A percentile compares a stretch with the other conserved stretches of the same genome.
Evolutionary conservation across 768 basidiomycete species (phyloP).

Genomic region (Tricholoma hemisulphureum): DNA sequence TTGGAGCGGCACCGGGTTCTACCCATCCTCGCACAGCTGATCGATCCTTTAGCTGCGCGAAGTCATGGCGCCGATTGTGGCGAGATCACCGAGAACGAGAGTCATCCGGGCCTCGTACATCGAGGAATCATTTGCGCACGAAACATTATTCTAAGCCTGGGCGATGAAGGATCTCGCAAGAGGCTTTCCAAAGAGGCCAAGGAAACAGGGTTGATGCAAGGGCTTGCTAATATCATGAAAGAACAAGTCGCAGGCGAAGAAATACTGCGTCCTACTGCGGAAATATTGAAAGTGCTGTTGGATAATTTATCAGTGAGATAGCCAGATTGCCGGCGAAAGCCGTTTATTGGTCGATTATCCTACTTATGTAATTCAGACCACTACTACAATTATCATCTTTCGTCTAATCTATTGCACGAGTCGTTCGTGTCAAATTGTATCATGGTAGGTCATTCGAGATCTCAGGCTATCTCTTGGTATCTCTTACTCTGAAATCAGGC

Average conservation of each 20-base stretch:
- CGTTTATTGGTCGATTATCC: not conserved
- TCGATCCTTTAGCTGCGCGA: slow-evolving; percentile 52
- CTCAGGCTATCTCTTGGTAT: not conserved
- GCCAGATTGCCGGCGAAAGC: not conserved
- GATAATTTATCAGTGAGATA: slow-evolving; percentile 4
- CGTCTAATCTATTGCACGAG: not conserved
- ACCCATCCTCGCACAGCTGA: slow-evolving; percentile 62
- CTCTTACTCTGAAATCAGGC: slow-evolving; percentile 46
- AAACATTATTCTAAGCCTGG: slow-evolving; percentile 55
- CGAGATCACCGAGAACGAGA: slow-evolving; percentile 31
- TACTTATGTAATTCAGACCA: not conserved
- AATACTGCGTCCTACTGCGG: slow-evolving; percentile 48
- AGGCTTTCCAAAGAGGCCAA: slow-evolving; percentile 51
- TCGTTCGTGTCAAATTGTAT: not conserved
- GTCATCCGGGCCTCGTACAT: slow-evolving; percentile 66
- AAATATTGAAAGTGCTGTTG: slow-evolving; percentile 43
- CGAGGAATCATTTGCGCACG: slow-evolving; percentile 74
- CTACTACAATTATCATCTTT: not conserved
- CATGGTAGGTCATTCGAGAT: slow-evolving; percentile 11
- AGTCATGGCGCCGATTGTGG: slow-evolving; percentile 33
- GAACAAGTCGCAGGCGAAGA: slow-evolving; percentile 34
- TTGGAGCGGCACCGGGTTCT: slow-evolving; percentile 61
- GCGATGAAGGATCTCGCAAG: slow-evolving; percentile 36
- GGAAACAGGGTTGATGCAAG: slow-evolving; percentile 50
- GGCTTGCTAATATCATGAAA: slow-evolving; percentile 51